Percentiles rank a stretch among this genome's conserved stretches.
These are phyloP conservation scores for Salisapilia sapeloensis DNA, from an alignment of 352 stramenopile species.

Conservation along the genomic window DNA sequence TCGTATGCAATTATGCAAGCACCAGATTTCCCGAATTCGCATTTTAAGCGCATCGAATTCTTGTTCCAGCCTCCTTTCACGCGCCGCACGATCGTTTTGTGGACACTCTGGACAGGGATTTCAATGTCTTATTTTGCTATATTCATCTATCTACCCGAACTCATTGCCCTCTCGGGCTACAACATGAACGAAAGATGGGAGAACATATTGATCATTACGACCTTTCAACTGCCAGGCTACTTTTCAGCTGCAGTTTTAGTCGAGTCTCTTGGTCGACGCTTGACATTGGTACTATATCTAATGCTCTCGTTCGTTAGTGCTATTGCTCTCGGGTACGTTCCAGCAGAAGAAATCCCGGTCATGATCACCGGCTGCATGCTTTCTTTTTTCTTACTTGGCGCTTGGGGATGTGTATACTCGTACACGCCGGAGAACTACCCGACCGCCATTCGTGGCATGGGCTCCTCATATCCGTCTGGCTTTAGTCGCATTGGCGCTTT, in stretches of 20 bases:
- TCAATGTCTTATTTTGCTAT: conserved; percentile 59
- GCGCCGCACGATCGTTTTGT: conserved; percentile 32
- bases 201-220: conserved; percentile 39
- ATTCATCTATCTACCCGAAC: conserved; percentile 33
- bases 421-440: conserved; percentile 69
- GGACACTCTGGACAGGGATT: conserved; percentile 49
- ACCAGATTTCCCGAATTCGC: conserved; percentile 16
- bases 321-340: conserved; percentile 45
- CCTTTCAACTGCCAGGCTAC: conserved; percentile 47
- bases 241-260: conserved; percentile 26
- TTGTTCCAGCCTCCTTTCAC: conserved; percentile 33
- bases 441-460: conserved; percentile 47
- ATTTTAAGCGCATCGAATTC: conserved; percentile 27
- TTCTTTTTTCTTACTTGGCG: conserved; percentile 52
- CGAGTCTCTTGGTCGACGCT: conserved; percentile 29
- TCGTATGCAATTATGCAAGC: conserved; percentile 1
- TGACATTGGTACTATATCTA: conserved; percentile 35
- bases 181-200: conserved; percentile 34
- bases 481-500: conserved; percentile 54
- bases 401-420: conserved; percentile 49
- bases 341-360: conserved; percentile 13
- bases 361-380: conserved; percentile 29
- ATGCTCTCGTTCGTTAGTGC: conserved; percentile 21
- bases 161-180: conserved; percentile 36
- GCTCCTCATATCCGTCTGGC: conserved; percentile 36